Base-by-base conservation (phyloP, 495 filamentous ascomycete species). In the Mytilinidion resinicola region DNA sequence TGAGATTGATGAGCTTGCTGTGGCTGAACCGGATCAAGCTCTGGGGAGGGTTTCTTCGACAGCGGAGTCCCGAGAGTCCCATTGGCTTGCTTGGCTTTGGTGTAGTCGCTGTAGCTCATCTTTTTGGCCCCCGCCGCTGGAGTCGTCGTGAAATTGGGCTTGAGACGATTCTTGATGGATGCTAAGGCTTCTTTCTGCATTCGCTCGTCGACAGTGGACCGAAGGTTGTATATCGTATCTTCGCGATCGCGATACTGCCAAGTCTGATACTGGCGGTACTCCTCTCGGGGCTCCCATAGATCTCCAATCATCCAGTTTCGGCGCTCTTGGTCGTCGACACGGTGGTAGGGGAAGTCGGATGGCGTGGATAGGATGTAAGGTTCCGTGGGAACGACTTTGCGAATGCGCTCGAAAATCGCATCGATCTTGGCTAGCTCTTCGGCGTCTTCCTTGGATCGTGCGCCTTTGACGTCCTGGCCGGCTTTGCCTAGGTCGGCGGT, bases 191-290 rank as follows among this genome's bases (percentile, higher is more conserved):
- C 25, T 30, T 30, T 30, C 25, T 30, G 25, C 25, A 30, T 30
- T 30, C 25, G 25, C 25, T 30, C 25, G 25, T 30, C 25, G 25
- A 30, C 25, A 30, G 25, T 6, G 25, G 25, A 30, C 25, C 25
- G 25, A 30, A 30, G 25, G 25, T 2, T 6, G 25, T 30, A 30
- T 30, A 30, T 6, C 3, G 57, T 60, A 9, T 56, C 44, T 33
- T 38, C 59, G 53, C 61, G 64, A 37, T 69, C 67, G 44, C 65
- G 67, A 50, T 60, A 69, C n/a, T 60, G 48, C 25, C 62, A 69
- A 19, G 61, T 67, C 59, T 62, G 39, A 56, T 69, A 69, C 51
- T 69, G 67, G 4, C 67, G 34, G 21, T 59, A 42, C 53, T 62
- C 61, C 55, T 69, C 67, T 17, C 63, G 20, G 8, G 64, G 46